phyloP scores from a whole-genome alignment of 768 basidiomycete species.

The Lentinula lateritia region DNA sequence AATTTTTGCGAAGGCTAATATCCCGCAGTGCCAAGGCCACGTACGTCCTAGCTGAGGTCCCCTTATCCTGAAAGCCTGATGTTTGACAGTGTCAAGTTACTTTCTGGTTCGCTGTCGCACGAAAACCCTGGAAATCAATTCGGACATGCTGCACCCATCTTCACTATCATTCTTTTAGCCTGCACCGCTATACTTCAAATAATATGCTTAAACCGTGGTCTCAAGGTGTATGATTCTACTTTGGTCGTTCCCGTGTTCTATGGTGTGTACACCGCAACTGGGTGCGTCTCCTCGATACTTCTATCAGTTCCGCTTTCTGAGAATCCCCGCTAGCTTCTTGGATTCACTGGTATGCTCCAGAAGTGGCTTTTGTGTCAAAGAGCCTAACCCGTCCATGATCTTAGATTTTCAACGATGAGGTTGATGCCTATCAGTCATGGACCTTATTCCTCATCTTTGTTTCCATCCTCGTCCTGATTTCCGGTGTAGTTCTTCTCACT shows the following conservation, averaged over 20 bases:
- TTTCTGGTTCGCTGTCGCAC: slow-evolving; percentile 72
- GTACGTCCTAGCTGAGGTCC: slow-evolving; percentile 31
- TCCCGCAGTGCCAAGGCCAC: slow-evolving; percentile 43
- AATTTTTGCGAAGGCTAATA: background rate
- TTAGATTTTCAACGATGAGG: slow-evolving; percentile 77
- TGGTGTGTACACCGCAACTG: slow-evolving; percentile 82
- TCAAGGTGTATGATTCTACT: slow-evolving; percentile 88
- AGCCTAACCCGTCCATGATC: too few relatives aligned
- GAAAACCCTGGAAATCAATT: slow-evolving; percentile 86
- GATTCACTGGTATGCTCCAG: slow-evolving; percentile 40
- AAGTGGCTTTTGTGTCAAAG: background rate
- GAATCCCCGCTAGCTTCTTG: slow-evolving; percentile 37
- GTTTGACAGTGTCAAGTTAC: slow-evolving; percentile 61
- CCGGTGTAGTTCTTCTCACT: slow-evolving; percentile 89
- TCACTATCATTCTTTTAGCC: slow-evolving; percentile 63
- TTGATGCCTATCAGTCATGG: slow-evolving; percentile 85
- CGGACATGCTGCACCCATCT: slow-evolving; percentile 73
- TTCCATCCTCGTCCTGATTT: slow-evolving; percentile 82
- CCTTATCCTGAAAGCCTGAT: slow-evolving; percentile 8
- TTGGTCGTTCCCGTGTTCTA: slow-evolving; percentile 94
- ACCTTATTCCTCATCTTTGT: slow-evolving; percentile 82
- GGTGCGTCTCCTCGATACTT: slow-evolving; percentile 35
- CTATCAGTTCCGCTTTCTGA: background rate
- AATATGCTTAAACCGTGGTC: slow-evolving; percentile 83
- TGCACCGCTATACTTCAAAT: slow-evolving; percentile 86